Base-by-base conservation (phyloP, 1,284 basidiomycete species). In the Microbotryum intermedium region DNA sequence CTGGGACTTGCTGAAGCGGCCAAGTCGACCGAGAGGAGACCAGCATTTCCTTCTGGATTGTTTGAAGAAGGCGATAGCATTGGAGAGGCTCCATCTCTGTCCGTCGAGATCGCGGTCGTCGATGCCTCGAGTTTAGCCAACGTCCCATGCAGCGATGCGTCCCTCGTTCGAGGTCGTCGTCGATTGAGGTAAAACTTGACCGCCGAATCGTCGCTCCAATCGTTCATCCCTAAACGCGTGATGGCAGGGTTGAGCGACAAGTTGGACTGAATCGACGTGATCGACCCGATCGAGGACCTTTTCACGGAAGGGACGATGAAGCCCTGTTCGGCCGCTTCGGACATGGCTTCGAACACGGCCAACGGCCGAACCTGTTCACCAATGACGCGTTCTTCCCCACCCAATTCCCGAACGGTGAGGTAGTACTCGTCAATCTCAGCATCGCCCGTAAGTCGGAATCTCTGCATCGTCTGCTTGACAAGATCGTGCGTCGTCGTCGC, bases 111-210 rank as follows among this genome's bases (percentile, higher is more conserved):
- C 46, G 21, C n/a, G 4, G 46, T 48, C 11, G 34, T 16, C 3
- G 34, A 39, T 39, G 34, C 13, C 18, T 39, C 34, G 18, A 39
- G 34, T 39, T 39, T 39, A 3, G 34, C 34, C 34, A 39, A 39
- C 2, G 34, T 18, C 34, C 34, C 34, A 39, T 39, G 13, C 10
- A 39, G 34, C 34, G 34, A 18, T 16, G 34, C 34, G 4, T 39
- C 11, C 28, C 23, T 34, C 18, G 50, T 50, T 13, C 26, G 43
- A 9, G 64, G 67, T 48, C 76, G 70, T 6, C 72, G 68, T 25
- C 78, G 79, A 72, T 94, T 90, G 66, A 98, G 76, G 76, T 94
- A 97, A 74, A 97, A 89, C 75, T 97, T 97, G 76, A 97, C 93
- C 1, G 87, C 85, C 11, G 90, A 91, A 72, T 97, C 93, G 67